Evolutionary conservation across 176 grass and related monocot genomes (phyloP).

Genomic region (Oryza meridionalis): DNA sequence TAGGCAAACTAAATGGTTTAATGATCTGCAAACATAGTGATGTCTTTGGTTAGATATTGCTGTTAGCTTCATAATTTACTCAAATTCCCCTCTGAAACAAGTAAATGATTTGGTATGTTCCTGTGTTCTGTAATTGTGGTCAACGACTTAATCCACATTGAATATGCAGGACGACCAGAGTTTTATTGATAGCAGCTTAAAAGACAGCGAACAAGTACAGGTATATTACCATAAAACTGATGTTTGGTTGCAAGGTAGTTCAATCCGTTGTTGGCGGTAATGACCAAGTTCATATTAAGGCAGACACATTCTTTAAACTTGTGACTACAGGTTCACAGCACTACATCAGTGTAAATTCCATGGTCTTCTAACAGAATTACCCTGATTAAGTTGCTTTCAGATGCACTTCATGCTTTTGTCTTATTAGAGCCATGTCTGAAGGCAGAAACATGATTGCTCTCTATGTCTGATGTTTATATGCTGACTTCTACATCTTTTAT

Average conservation of each 20-base stretch:
- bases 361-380: not conserved
- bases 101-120: not conserved
- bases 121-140: not conserved
- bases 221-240: conserved; percentile 32
- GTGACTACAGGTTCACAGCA: not conserved
- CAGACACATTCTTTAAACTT: not conserved
- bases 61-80: not conserved
- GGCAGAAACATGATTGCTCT: not conserved
- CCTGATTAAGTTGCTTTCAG: not conserved
- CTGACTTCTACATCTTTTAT: not conserved
- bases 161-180: conserved; percentile 65
- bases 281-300: conserved; percentile 1
- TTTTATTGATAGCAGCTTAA: conserved; percentile 76
- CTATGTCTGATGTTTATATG: not conserved
- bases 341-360: not conserved
- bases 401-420: not conserved
- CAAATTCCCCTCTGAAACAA: not conserved
- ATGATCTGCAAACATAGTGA: not conserved
- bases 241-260: conserved; percentile 4
- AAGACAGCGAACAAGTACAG: conserved; percentile 94
- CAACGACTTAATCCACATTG: not conserved
- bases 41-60: not conserved
- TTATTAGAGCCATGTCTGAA: not conserved
- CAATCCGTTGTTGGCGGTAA: not conserved
- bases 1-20: not conserved